Conservation (phyloP, 106 monocot genomes). For the Allium cepa region DNA sequence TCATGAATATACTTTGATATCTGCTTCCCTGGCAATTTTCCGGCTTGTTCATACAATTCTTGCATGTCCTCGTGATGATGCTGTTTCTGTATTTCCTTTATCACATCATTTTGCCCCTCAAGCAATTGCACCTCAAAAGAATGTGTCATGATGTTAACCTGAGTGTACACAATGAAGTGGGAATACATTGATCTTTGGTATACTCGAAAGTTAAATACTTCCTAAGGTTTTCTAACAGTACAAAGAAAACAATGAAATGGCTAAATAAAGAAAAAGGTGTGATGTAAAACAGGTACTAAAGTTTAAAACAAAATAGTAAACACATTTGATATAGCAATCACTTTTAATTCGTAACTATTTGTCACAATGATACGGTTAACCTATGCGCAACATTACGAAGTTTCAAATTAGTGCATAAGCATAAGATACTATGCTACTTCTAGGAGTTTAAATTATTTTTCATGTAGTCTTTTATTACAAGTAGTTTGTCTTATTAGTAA, state of each 20-base stretch:
- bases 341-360: too few species aligned
- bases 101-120: slow-evolving; percentile 13
- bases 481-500: too few species aligned
- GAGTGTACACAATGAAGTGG: background rate
- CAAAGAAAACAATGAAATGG: too few species aligned
- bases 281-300: background rate
- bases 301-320: background rate
- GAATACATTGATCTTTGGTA: background rate
- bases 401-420: too few species aligned
- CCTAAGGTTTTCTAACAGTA: background rate
- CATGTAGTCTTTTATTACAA: too few species aligned
- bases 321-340: background rate
- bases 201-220: background rate
- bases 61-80: slow-evolving; percentile 19
- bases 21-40: background rate
- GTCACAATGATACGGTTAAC: too few species aligned
- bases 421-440: too few species aligned
- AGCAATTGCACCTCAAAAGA: slow-evolving; percentile 23
- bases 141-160: slow-evolving; percentile 37
- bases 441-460: too few species aligned
- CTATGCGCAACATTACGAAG: too few species aligned
- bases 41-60: slow-evolving; percentile 9
- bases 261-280: background rate
- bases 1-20: background rate
- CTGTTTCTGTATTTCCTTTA: slow-evolving; percentile 24